Percentiles rank a stretch among this genome's conserved stretches.
These are phyloP conservation scores for Aaosphaeria pasadenensis DNA, from an alignment of 2,329 filamentous ascomycete genomes.

Conservation along the genomic window DNA sequence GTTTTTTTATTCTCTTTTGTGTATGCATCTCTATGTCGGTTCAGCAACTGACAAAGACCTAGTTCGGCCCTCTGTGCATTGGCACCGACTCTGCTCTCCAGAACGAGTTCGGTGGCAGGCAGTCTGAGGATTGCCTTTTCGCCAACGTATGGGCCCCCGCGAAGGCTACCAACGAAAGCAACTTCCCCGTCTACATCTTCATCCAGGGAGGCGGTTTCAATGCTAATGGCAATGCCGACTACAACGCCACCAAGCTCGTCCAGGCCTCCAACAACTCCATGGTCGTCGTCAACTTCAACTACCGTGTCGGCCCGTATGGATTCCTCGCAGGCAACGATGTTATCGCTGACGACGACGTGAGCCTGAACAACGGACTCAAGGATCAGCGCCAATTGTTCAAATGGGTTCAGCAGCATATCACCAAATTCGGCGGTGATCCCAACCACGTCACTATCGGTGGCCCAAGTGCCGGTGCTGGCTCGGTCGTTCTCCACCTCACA, in stretches of 20 bases:
- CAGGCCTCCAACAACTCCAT: constrained; percentile 28
- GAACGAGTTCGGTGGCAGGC: constrained; percentile 21
- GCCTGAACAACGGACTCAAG: constrained; percentile 37
- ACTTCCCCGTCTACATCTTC: constrained; percentile 39
- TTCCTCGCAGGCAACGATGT: constrained; percentile 35
- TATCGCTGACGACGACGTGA: constrained; percentile 20
- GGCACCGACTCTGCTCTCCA: constrained; percentile 19
- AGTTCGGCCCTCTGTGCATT: constrained; percentile 36
- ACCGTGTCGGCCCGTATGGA: constrained; percentile 39
- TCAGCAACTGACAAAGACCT: constrained; percentile 4
- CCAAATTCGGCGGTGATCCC: constrained; percentile 38
- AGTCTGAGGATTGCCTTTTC: constrained; percentile 41
- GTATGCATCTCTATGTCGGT: neutral
- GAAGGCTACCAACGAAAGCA: constrained; percentile 11
- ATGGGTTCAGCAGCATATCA: constrained; percentile 37
- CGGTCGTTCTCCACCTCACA: constrained; percentile 35
- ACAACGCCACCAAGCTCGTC: constrained; percentile 32
- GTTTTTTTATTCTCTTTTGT: neutral
- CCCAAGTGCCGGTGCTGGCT: constrained; percentile 40
- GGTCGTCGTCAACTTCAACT: constrained; percentile 41
- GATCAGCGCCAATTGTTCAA: constrained; percentile 35
- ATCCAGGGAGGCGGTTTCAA: constrained; percentile 41
- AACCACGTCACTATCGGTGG: constrained; percentile 38
- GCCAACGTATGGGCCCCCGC: constrained; percentile 38
- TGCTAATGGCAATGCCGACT: constrained; percentile 33